Base-by-base conservation (phyloP, 805 yeast genomes). In the Kregervanrija pseudodelftensis region DNA sequence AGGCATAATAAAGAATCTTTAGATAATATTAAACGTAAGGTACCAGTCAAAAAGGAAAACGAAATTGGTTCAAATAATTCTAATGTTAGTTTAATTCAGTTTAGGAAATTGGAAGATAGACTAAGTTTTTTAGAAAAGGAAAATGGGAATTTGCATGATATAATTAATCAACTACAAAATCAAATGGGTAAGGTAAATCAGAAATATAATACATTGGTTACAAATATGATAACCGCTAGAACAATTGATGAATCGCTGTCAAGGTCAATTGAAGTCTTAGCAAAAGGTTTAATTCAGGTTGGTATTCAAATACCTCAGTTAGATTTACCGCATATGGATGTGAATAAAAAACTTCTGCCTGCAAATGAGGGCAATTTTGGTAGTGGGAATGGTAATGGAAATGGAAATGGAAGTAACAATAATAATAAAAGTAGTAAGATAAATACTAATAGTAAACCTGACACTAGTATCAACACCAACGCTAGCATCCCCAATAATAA, bases 21-120 rank as follows among this genome's bases (percentile, higher is more conserved):
- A 34, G 95, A 90, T 41, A 84, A 85, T 52, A 93, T 93, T 59
- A 87, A 86, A 57, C 68, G 97, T 39, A 90, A 90, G 60, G 82
- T 82, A 0, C 85, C 93, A 4, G 66, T 70, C 12, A 61, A 59
- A 30, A 60, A 54, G 40, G 62, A 58, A 11, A 11, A 12, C 14
- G 13, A 14, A n/a, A 15, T 33, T 31, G 17, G 10, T 22, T 34
- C 43, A 10, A 28, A 14, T n/a, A 43, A 49, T 8, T 41, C 44
- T 33, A 47, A 45, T 36, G 61, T 56, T 11, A 53, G 61, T 10
- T 44, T 54, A 14, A 46, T 49, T 30, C 60, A 57, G 17, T 55
- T 58, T 31, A 50, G 56, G 38, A 50, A 49, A 30, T 41, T 54
- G 11, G 59, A 59, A 37, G 61, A 62, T 42, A 46, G 60, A 3